Base-by-base conservation (phyloP, 1,284 basidiomycete genomes). In the Cronartium ribicola region DNA sequence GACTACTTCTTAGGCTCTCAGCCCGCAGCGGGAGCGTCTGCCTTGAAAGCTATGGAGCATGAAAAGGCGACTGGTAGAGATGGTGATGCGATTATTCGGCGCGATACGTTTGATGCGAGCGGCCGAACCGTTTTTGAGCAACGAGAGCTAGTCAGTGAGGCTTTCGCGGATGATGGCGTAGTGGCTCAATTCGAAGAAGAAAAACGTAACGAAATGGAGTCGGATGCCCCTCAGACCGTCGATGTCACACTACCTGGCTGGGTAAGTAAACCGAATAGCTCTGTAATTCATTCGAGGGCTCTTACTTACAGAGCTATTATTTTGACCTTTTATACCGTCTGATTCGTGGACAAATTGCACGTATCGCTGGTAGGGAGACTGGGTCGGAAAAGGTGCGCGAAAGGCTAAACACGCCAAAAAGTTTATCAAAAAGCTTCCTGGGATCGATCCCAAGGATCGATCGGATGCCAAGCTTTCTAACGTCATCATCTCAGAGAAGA, bases 161-260 rank as follows among this genome's bases (percentile, higher is more conserved):
- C 95, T 0, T 98, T 98, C 83, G 95, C 95, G 0, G 92, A 92
- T 0, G 95, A 98, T 81, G 91, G 97, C 79, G 95, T 98, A 11
- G 88, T 95, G 0, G 87, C 90, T 81, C 89, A 91, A 69, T 98
- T 98, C 80, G 88, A 87, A 67, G 88, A 89, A 75, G 87, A 89
- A 68, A 98, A 98, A 81, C 85, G 85, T 48, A 85, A 85, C 55
- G 88, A 90, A 80, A 87, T 91, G 14, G 88, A 90, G 60, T 86
- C 85, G 14, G 94, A 98, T 79, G 93, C 93, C 1, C 92, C 94
- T 0, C 85, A 85, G 66, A 87, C 90, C 75, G 86, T 94, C 43
- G 94, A 98, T 80, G 92, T 88, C 0, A 91, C 92, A 0, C 85
- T 98, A n/a, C 88, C 92, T 59, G 95, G 95, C 41, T 98, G 96